Percentiles rank a stretch among this genome's conserved stretches.
These are phyloP conservation scores for Stachybotrys elegans DNA, from an alignment of 2,329 filamentous ascomycete species.

Conservation along the genomic window DNA sequence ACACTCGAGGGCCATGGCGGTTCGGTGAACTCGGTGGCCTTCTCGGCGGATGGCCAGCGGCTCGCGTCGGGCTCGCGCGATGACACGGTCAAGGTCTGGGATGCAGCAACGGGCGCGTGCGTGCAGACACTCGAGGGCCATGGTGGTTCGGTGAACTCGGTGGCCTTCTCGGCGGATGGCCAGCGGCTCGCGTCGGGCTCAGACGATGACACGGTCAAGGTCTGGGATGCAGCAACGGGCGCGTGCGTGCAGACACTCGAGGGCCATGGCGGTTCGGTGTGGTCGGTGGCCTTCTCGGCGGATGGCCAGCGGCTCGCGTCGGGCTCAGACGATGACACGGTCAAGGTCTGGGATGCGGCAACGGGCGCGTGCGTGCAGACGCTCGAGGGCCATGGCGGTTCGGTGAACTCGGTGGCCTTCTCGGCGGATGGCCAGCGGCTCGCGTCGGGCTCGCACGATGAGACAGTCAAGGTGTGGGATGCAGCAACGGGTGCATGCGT, in stretches of 20 bases:
- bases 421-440: conserved; percentile 3
- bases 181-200: conserved; percentile 4
- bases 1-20: conserved; percentile 6
- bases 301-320: conserved; percentile 6
- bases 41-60: conserved; percentile 1
- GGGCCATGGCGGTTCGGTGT: not conserved
- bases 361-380: conserved; percentile 7
- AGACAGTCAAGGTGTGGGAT: conserved; percentile 9
- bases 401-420: conserved; percentile 8
- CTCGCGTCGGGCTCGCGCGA: conserved; percentile 5
- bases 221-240: conserved; percentile 7
- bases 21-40: not conserved
- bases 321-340: conserved; percentile 4
- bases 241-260: conserved; percentile 7
- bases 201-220: conserved; percentile 3
- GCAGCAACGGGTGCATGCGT: not conserved
- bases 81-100: conserved; percentile 7
- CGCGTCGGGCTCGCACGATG: conserved; percentile 6
- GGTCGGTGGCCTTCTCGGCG: conserved; percentile 2
- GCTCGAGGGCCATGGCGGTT: conserved; percentile 9
- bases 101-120: conserved; percentile 1
- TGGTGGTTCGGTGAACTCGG: not conserved
- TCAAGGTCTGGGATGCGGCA: conserved; percentile 9
- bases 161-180: conserved; percentile 3
- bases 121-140: conserved; percentile 7